Evolutionary conservation across 768 basidiomycete genomes (phyloP).

Genomic region (Amanita thiersii): DNA sequence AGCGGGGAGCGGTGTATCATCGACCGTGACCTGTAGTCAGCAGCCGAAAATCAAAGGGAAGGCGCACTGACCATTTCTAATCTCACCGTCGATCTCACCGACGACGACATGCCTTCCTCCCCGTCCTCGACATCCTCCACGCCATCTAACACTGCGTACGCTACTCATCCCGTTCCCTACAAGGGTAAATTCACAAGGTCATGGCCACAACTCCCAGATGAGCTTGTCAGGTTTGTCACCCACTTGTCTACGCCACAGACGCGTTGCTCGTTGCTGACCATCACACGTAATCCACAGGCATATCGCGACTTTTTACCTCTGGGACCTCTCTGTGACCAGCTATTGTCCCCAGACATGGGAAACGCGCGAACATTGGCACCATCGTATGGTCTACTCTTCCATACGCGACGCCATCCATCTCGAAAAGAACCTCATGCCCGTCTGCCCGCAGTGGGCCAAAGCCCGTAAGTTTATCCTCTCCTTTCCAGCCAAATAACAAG

Average conservation of each 20-base stretch:
- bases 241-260: constrained; percentile 21
- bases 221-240: constrained; percentile 47
- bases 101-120: constrained; percentile 10
- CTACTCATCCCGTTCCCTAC: constrained; percentile 6
- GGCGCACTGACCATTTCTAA: constrained; percentile 33
- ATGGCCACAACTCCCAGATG: constrained; percentile 29
- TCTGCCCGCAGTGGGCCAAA: constrained; percentile 51
- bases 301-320: constrained; percentile 53
- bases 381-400: constrained; percentile 51
- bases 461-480: constrained; percentile 40
- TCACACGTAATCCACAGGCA: constrained; percentile 25
- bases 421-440: constrained; percentile 50
- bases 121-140: constrained; percentile 18
- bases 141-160: constrained; percentile 5
- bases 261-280: constrained; percentile 20
- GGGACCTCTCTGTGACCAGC: constrained; percentile 30
- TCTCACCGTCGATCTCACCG: constrained; percentile 19
- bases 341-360: constrained; percentile 44
- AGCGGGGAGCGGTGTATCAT: constrained; percentile 22
- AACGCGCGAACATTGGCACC: constrained; percentile 48
- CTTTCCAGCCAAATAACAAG: constrained; percentile 4
- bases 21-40: constrained; percentile 24
- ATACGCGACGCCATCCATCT: constrained; percentile 56
- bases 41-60: constrained; percentile 23
- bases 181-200: constrained; percentile 22